These are phyloP conservation scores for Mycena belliarum DNA, from an alignment of 768 basidiomycete genomes.

Conservation along the genomic window DNA sequence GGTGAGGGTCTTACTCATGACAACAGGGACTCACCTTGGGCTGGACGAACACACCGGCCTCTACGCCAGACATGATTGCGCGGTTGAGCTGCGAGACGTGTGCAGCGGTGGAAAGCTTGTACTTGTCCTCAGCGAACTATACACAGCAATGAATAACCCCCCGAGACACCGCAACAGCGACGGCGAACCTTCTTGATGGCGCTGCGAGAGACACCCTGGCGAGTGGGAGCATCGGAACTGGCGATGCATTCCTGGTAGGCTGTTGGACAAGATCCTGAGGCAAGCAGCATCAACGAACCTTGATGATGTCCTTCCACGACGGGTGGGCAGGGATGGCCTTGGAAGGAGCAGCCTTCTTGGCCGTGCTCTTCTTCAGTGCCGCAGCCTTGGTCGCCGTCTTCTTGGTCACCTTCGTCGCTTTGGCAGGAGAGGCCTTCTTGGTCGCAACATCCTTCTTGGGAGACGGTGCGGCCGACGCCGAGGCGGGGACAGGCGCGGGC, in stretches of 20 bases:
- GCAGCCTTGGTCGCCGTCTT: constrained; percentile 38
- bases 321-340: constrained; percentile 39
- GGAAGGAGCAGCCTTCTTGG: constrained; percentile 4
- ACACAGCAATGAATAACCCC: not conserved
- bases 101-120: constrained; percentile 67
- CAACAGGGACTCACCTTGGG: constrained; percentile 27
- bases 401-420: constrained; percentile 42
- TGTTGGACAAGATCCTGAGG: not conserved
- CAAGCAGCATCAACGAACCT: constrained; percentile 30
- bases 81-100: constrained; percentile 73
- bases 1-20: too few relatives aligned
- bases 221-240: constrained; percentile 56
- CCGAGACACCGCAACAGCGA: not conserved
- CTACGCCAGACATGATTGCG: constrained; percentile 71
- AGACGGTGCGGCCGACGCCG: too few relatives aligned
- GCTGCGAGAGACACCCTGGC: constrained; percentile 73
- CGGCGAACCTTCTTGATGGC: constrained; percentile 79
- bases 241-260: constrained; percentile 67
- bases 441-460: constrained; percentile 29
- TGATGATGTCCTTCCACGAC: constrained; percentile 59
- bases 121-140: constrained; percentile 83
- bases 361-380: constrained; percentile 13
- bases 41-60: constrained; percentile 41
- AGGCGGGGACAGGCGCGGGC: constrained; percentile 9
- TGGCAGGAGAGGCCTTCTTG: constrained; percentile 25